Base-by-base conservation (phyloP, 441 rosid species). In the Sinapis alba region DNA sequence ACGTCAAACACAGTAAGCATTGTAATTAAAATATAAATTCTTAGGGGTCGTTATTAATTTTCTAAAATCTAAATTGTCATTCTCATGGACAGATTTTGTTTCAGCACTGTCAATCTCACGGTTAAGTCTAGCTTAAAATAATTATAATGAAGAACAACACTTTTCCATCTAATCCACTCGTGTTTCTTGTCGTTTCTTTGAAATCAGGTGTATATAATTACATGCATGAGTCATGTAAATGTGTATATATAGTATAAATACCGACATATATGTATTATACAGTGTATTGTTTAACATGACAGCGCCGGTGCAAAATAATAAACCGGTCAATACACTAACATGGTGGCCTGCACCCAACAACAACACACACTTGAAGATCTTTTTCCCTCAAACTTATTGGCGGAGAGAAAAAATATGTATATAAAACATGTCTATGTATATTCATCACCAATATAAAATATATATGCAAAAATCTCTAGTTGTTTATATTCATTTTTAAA, bases 301-400 rank as follows among this genome's bases (percentile, higher is more conserved):
- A 61, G 59, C 62, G 68, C 41, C 32, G 59, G 21, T 26, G 18
- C 45, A 47, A 32, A 59, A 62, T 50, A 34, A 58, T 15, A 65
- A n/a, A 32, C 10, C 10, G 32, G 36, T 59, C n/a, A 4, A 47
- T 19, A 51, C 64, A 62, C 11, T 21, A 58, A 70, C 76, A 51
- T 72, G 72, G 81, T 78, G 73, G 73, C n/a, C n/a, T n/a, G n/a
- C 18, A 78, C 74, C 69, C 81, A 72, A 67, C 81, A 72, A 67
- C 78, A 54, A 78, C 74, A 62, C 16, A 78, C 74, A 62, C 16
- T 72, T 21, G 3, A 18, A 65, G 27, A 18, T 32, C 47, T 45
- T 71, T 12, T 3, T 20, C 53, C 10, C 21, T 41, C 59, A 21
- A 54, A 30, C 20, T 38, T 65, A 51, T 18, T 75, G 20, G 63